Percentiles rank a stretch among this genome's conserved stretches.
phyloP scores from a whole-genome alignment of 352 stramenopile species.

The Aphanomyces astaci region DNA sequence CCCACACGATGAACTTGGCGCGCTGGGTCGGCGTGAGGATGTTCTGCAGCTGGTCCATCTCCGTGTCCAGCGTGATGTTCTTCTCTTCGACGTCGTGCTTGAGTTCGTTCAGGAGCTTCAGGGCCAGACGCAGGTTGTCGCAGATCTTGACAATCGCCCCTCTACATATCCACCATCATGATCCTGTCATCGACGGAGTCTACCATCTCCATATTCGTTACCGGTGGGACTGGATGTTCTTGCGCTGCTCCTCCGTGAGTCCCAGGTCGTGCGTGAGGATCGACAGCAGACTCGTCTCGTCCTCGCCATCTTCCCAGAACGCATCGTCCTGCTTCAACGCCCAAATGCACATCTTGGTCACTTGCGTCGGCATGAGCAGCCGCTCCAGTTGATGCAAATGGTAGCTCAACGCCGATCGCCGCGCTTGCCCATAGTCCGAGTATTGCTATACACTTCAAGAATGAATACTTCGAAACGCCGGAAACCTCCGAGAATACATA shows the following conservation, averaged over 20 bases:
- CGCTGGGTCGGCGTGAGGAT: constrained; percentile 91
- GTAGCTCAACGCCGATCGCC: constrained; percentile 77
- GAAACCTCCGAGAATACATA: constrained; percentile 20
- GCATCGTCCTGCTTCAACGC: constrained; percentile 85
- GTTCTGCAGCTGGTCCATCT: constrained; percentile 91
- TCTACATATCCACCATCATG: constrained; percentile 16
- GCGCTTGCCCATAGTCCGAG: constrained; percentile 87
- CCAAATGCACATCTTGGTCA: constrained; percentile 91
- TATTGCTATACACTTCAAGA: constrained; percentile 45
- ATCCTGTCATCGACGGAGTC: constrained; percentile 19
- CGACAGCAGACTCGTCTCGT: constrained; percentile 84
- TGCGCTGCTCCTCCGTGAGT: constrained; percentile 88
- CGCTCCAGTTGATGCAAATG: constrained; percentile 92
- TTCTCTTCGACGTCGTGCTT: constrained; percentile 83
- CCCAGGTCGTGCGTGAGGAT: constrained; percentile 87
- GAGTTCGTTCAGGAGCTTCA: constrained; percentile 83
- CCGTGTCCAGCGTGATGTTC: constrained; percentile 88
- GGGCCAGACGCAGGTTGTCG: constrained; percentile 81
- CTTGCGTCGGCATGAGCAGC: constrained; percentile 89
- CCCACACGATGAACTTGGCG: constrained; percentile 94
- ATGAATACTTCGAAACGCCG: constrained; percentile 13
- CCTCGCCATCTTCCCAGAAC: constrained; percentile 83
- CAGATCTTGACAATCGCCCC: constrained; percentile 71
- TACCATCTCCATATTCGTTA: too few species aligned
- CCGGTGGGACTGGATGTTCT: constrained; percentile 88